A percentile compares a stretch with the other conserved stretches of the same genome.
Conservation (phyloP, 305 asterid genomes). For the Solanum hybrid region DNA sequence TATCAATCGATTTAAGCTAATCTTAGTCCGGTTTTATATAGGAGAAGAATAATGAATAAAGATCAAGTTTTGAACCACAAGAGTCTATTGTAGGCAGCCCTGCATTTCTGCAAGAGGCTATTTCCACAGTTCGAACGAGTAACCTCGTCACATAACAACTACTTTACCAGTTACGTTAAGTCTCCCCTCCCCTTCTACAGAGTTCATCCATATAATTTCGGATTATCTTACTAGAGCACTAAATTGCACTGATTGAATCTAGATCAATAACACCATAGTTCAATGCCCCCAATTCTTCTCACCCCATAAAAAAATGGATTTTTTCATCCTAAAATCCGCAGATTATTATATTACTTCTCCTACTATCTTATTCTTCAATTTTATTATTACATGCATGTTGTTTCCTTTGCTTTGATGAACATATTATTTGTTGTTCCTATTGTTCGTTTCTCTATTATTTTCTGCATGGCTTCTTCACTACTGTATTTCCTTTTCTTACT, state of each 20-base stretch:
- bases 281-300: neutral
- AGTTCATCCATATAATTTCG: neutral
- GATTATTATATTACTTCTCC: too few species aligned
- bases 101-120: neutral
- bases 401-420: neutral
- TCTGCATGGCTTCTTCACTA: neutral
- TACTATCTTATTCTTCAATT: neutral
- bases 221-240: neutral
- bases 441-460: neutral
- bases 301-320: neutral
- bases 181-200: neutral
- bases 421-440: neutral
- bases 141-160: neutral
- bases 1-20: neutral
- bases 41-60: neutral
- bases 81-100: neutral
- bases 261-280: neutral
- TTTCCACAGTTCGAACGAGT: neutral
- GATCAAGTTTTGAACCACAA: neutral
- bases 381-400: neutral
- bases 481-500: neutral
- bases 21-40: neutral
- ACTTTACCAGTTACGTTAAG: neutral
- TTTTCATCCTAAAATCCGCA: neutral
- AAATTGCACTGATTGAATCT: neutral